A percentile compares a stretch with the other conserved stretches of the same genome.
Conservation (phyloP, 306 rosid species). For the Cicer chorassanicum region DNA sequence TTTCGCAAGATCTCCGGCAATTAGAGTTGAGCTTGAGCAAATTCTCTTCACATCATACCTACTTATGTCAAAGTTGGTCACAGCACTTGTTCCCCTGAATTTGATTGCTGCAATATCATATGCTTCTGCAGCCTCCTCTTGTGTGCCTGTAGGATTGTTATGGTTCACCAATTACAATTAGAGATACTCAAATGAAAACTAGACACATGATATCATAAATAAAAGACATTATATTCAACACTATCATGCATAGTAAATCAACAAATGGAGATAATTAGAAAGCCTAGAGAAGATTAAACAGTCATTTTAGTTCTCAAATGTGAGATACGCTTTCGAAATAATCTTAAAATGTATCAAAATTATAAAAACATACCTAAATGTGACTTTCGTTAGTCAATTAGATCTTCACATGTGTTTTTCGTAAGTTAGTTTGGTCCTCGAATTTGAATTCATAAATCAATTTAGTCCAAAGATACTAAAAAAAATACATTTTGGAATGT, state of each 20-base stretch:
- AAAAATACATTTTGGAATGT: too few relatives aligned
- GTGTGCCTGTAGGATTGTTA: constrained; percentile 67
- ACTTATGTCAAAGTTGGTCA: constrained; percentile 92
- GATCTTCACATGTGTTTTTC: background rate
- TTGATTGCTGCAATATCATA: constrained; percentile 99
- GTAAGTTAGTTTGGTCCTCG: too few relatives aligned
- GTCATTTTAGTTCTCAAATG: background rate
- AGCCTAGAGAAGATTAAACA: background rate
- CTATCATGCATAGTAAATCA: too few relatives aligned
- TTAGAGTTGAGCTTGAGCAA: constrained; percentile 94
- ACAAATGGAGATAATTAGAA: too few relatives aligned
- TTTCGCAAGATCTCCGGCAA: constrained; percentile 83
- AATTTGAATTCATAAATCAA: too few relatives aligned
- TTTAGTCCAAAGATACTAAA: too few relatives aligned
- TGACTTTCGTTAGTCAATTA: too few relatives aligned
- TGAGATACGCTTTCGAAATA: background rate
- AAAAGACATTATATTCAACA: too few relatives aligned
- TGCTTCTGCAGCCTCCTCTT: constrained; percentile 99
- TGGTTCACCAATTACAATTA: background rate
- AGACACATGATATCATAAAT: too few relatives aligned
- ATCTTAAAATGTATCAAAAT: background rate
- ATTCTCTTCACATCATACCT: constrained; percentile 96
- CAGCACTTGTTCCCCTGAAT: constrained; percentile 94
- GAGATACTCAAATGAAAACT: background rate
- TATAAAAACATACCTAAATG: background rate